Base-by-base conservation (phyloP, 192 early-diverging fungal species). In the Coemansia sp. region DNA sequence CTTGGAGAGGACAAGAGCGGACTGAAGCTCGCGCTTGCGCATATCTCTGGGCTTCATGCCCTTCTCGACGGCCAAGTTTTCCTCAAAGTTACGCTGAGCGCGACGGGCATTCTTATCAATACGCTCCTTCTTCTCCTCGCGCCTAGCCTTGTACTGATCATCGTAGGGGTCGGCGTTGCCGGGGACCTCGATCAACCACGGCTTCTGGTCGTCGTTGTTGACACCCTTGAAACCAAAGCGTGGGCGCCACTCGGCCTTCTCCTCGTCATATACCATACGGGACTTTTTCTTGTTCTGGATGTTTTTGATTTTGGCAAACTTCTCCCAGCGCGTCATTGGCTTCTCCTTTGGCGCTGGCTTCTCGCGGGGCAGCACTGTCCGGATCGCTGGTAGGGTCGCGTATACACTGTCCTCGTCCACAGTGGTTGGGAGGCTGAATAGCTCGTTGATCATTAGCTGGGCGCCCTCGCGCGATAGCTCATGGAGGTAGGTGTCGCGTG, bases 111-210 rank as follows among this genome's bases (percentile, higher is more conserved):
- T 98, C 87, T 94, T 96, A 0, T 87, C 89, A 22, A 97, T 84
- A 16, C 95, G 88, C 69, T 87, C 95, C 84, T 92, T 92, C 89
- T 98, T 98, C 68, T 91, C 96, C 13, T 92, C 89, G 57, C 89
- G 78, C 40, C 80, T 74, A 65, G 88, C 90, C 61, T 87, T 87
- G 83, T 93, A 98, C 77, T 92, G 90, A 81, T 99, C 97, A 53
- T 91, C 88, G 79, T 90, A 93, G 38, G 90, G 92, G 83, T 99
- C 94, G 24, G 83, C 87, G 60, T 89, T 87, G 33, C 83, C 75
- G n/a, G 93, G 93, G 2, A 99, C 95, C 81, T 96, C 95, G 52
- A 95, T 92, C 69, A 97, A 74, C 98, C 98, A 99, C 77, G 95
- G 95, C 67, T 92, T 86, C 64, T 88, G 72, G 20, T 89, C 88